phyloP scores from a whole-genome alignment of 1,284 basidiomycete genomes.

The Cystobasidium pallidum region DNA sequence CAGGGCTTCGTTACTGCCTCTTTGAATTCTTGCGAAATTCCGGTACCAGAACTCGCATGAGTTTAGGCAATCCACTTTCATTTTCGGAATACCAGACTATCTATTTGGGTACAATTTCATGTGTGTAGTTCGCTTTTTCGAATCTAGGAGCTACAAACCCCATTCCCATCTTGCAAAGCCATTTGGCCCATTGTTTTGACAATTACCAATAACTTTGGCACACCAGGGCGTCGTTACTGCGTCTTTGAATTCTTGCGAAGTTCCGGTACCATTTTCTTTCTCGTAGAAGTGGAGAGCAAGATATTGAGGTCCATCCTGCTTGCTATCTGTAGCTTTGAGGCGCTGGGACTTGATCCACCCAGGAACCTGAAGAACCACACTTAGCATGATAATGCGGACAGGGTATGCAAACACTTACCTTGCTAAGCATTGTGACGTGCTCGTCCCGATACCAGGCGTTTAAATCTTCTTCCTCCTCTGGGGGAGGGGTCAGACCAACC shows the following conservation, averaged over 20 bases:
- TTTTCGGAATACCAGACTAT: no score
- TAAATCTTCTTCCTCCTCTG: slow-evolving; percentile 12
- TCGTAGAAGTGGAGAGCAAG: slow-evolving; percentile 27
- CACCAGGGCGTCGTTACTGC: slow-evolving; percentile 23
- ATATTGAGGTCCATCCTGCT: not conserved
- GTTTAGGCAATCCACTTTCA: no score
- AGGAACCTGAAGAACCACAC: slow-evolving; percentile 2
- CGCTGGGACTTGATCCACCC: slow-evolving; percentile 17
- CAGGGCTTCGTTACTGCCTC: no score
- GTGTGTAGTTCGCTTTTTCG: no score
- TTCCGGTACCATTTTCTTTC: slow-evolving; percentile 15
- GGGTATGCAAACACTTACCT: not conserved
- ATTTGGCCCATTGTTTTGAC: not conserved
- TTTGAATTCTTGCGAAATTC: no score
- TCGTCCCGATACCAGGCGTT: slow-evolving; percentile 21
- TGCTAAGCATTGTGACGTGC: slow-evolving; percentile 19
- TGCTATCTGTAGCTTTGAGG: not conserved
- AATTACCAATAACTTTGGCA: slow-evolving; percentile 6
- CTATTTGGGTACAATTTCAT: no score
- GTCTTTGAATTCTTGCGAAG: slow-evolving; percentile 16
- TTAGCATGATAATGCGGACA: no score
- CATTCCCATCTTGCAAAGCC: slow-evolving; percentile 22
- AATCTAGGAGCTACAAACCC: not conserved
- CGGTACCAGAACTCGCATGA: no score
- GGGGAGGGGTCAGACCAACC: slow-evolving; percentile 6